These are phyloP conservation scores for Epichloe uncinata DNA, from an alignment of 2,329 filamentous ascomycete genomes.

Conservation along the genomic window DNA sequence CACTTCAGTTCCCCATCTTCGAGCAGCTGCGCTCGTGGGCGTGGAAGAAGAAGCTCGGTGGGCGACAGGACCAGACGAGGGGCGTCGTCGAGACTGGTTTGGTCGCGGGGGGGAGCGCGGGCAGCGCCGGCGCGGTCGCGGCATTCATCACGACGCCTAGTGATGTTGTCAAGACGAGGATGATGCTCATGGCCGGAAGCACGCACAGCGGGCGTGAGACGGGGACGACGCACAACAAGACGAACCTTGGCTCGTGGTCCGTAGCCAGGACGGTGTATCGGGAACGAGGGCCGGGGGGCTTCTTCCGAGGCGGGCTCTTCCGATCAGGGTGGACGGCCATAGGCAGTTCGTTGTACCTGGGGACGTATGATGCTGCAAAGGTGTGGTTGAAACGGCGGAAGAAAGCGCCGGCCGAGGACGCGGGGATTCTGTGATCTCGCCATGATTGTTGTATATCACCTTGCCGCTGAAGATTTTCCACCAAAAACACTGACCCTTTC, in stretches of 20 bases:
- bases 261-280: conserved; percentile 52
- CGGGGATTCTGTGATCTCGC: conserved; percentile 10
- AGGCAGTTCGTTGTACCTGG: conserved; percentile 72
- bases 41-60: conserved; percentile 22
- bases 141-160: conserved; percentile 77
- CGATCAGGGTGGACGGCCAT: conserved; percentile 70
- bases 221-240: conserved; percentile 8
- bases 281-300: conserved; percentile 55
- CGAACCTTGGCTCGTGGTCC: conserved; percentile 29
- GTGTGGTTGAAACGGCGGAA: conserved; percentile 41
- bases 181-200: conserved; percentile 58
- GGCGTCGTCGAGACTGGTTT: conserved; percentile 50
- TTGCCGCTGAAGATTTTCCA: too few species aligned
- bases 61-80: conserved; percentile 9
- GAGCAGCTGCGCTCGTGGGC: conserved; percentile 52
- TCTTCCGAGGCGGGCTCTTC: conserved; percentile 65
- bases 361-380: conserved; percentile 72
- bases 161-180: conserved; percentile 79
- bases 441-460: neutral
- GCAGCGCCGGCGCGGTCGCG: conserved; percentile 57
- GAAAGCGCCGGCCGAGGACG: conserved; percentile 24
- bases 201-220: conserved; percentile 11
- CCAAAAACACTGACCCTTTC: neutral
- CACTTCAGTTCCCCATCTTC: conserved; percentile 78
- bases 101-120: conserved; percentile 62